These are phyloP conservation scores for Claviceps humidiphila DNA, from an alignment of 2,329 filamentous ascomycete genomes.

Conservation along the genomic window DNA sequence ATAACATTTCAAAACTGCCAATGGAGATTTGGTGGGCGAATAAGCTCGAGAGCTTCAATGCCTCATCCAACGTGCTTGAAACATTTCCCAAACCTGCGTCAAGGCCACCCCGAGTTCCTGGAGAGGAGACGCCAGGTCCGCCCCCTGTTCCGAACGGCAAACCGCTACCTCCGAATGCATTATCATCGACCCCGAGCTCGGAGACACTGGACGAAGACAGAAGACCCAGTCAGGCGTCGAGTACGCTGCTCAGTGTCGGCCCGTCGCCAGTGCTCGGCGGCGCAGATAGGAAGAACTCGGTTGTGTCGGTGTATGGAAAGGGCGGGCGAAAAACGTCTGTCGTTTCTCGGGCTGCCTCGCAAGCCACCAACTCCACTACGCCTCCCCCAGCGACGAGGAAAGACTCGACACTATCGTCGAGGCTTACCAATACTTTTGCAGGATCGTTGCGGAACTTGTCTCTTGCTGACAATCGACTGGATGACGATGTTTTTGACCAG, in stretches of 20 bases:
- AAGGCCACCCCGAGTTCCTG: slow-evolving; percentile 48
- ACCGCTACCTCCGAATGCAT: slow-evolving; percentile 24
- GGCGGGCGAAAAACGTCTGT: slow-evolving; percentile 77
- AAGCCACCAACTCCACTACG: slow-evolving; percentile 30
- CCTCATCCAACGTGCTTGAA: slow-evolving; percentile 87
- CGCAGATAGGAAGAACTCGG: slow-evolving; percentile 64
- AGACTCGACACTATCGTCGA: slow-evolving; percentile 74
- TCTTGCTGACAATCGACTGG: slow-evolving; percentile 84
- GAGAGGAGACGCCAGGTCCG: slow-evolving; percentile 28
- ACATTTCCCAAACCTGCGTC: slow-evolving; percentile 79
- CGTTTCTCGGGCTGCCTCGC: slow-evolving; percentile 49
- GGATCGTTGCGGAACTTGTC: slow-evolving; percentile 73
- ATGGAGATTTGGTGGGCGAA: slow-evolving; percentile 94
- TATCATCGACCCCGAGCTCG: slow-evolving; percentile 54
- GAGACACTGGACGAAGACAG: slow-evolving; percentile 63
- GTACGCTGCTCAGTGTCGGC: slow-evolving; percentile 60
- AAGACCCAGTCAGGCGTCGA: slow-evolving; percentile 74
- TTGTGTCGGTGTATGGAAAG: slow-evolving; percentile 67
- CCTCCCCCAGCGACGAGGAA: slow-evolving; percentile 53
- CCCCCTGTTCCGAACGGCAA: slow-evolving; percentile 26
- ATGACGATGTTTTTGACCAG: slow-evolving; percentile 92
- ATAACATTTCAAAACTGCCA: slow-evolving; percentile 80
- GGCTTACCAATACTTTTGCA: slow-evolving; percentile 75
- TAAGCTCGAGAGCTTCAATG: slow-evolving; percentile 80
- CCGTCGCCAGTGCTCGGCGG: slow-evolving; percentile 52